A percentile compares a stretch with the other conserved stretches of the same genome.
These are phyloP conservation scores for Cystobasidium slooffiae DNA, from an alignment of 1,284 basidiomycete genomes.

Conservation along the genomic window DNA sequence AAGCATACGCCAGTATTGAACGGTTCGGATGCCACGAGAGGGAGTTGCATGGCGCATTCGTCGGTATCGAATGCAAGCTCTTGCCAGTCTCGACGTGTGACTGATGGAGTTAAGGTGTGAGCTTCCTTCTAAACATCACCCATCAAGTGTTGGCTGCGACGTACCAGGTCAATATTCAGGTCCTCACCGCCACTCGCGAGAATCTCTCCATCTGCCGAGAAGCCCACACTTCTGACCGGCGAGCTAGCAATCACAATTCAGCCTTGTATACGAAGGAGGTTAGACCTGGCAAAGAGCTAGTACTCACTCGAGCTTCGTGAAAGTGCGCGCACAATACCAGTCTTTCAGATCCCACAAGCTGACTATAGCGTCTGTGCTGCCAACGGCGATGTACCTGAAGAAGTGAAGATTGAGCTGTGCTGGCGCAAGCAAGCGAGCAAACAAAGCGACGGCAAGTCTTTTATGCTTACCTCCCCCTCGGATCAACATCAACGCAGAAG, in stretches of 20 bases:
- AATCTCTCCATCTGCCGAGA: constrained; percentile 44
- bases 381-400: constrained; percentile 43
- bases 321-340: constrained; percentile 44
- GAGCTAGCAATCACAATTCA: constrained; percentile 3
- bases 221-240: constrained; percentile 41
- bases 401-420: neutral
- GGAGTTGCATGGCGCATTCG: constrained; percentile 36
- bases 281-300: neutral
- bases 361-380: constrained; percentile 44
- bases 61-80: constrained; percentile 36
- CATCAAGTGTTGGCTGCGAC: neutral
- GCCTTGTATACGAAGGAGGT: neutral
- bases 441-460: neutral
- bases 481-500: constrained; percentile 44
- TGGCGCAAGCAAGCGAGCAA: neutral
- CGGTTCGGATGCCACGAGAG: constrained; percentile 37
- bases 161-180: constrained; percentile 36
- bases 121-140: too few species aligned
- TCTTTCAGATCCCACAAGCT: constrained; percentile 45
- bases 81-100: constrained; percentile 44
- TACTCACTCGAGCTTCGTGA: constrained; percentile 43
- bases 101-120: neutral
- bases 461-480: constrained; percentile 37
- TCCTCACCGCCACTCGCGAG: constrained; percentile 44
- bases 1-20: constrained; percentile 34